phyloP scores from a whole-genome alignment of 2,329 filamentous ascomycete genomes.

The Phialophora tarda region DNA sequence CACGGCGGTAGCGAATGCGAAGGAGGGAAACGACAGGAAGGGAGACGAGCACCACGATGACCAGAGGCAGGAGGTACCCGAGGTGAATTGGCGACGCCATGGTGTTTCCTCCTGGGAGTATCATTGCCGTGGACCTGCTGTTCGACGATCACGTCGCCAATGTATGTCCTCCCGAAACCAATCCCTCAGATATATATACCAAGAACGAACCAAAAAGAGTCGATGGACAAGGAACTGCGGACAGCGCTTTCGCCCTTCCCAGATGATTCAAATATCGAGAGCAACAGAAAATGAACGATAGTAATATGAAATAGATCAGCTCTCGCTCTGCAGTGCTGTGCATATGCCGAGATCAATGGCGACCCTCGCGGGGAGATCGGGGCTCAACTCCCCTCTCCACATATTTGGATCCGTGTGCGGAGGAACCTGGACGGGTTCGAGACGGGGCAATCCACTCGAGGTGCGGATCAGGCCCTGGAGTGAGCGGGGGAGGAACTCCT shows the following conservation, averaged over 20 bases:
- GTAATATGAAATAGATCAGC: background rate
- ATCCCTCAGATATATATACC: background rate
- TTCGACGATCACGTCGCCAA: background rate
- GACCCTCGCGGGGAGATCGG: background rate
- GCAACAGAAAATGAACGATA: background rate
- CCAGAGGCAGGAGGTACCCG: conserved; percentile 1
- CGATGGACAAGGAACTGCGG: background rate
- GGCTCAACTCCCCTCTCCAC: background rate
- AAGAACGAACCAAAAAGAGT: background rate
- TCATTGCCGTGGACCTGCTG: background rate
- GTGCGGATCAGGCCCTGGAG: background rate
- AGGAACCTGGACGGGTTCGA: background rate
- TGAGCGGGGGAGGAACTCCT: background rate
- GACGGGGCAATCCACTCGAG: background rate
- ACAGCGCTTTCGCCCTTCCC: background rate
- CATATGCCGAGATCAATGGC: background rate
- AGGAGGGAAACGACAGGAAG: conserved; percentile 13
- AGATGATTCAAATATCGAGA: background rate
- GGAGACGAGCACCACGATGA: background rate
- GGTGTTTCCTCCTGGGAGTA: background rate
- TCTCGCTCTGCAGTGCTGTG: background rate
- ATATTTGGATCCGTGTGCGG: background rate
- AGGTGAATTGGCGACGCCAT: conserved; percentile 3
- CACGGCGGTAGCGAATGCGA: conserved; percentile 18
- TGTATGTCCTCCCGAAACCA: background rate